Conservation (phyloP, 768 basidiomycete species). For the Naganishia kalamii region DNA sequence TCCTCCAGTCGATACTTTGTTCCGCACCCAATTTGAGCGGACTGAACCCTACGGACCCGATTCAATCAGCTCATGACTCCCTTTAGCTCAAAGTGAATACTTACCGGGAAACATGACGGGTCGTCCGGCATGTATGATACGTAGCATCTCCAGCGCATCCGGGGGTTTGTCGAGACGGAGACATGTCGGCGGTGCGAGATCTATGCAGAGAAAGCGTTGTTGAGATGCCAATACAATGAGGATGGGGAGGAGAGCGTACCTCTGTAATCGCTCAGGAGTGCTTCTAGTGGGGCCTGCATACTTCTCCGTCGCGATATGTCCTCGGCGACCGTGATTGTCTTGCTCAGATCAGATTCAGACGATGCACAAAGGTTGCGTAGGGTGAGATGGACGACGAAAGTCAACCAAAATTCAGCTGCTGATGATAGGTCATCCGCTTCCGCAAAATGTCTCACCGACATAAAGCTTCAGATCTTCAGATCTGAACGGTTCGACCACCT, state of each 20-base stretch:
- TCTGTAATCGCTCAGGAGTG: constrained; percentile 4
- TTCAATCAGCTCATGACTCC: background rate
- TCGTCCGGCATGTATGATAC: background rate
- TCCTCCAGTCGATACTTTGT: background rate
- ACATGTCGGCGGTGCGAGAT: background rate
- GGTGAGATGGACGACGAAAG: background rate
- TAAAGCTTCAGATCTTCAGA: no score
- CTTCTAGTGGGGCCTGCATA: background rate
- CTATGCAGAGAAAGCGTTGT: background rate
- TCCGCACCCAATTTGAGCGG: background rate
- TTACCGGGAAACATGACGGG: background rate
- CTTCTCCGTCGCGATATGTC: background rate
- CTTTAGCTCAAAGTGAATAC: no score
- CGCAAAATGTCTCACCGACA: no score
- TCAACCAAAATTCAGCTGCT: no score
- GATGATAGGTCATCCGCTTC: no score
- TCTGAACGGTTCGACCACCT: no score
- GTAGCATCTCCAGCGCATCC: background rate
- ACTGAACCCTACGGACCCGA: background rate
- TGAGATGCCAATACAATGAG: background rate
- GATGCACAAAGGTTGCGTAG: no score
- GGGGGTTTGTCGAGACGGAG: background rate
- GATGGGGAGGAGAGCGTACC: background rate
- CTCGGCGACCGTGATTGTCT: background rate
- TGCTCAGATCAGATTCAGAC: no score